Conservation (phyloP, 2,329 filamentous ascomycete genomes). For the Aureobasidium sp. region DNA sequence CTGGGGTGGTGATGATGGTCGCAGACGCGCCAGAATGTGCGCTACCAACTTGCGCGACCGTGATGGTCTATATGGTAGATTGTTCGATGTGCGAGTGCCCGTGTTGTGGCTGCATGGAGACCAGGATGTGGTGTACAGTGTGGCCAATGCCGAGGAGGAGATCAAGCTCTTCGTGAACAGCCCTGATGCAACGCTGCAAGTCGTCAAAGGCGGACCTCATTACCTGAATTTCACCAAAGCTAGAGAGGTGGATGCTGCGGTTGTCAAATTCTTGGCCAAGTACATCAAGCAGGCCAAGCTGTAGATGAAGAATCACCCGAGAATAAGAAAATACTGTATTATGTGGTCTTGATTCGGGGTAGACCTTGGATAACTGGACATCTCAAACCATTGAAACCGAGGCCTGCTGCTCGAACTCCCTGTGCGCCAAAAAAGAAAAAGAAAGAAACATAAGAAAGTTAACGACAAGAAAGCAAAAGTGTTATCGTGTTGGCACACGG, state of each 20-base stretch:
- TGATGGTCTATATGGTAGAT: slow-evolving; percentile 40
- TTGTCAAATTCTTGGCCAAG: slow-evolving; percentile 29
- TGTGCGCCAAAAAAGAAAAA: background rate
- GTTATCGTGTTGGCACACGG: background rate
- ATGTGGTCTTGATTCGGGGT: background rate
- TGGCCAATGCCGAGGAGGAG: slow-evolving; percentile 40
- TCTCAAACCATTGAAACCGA: background rate
- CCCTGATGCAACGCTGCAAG: slow-evolving; percentile 36
- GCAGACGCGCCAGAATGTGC: slow-evolving; percentile 43
- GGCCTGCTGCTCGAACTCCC: background rate
- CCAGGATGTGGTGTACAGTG: slow-evolving; percentile 35
- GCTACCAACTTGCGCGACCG: slow-evolving; percentile 43
- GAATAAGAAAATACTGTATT: background rate
- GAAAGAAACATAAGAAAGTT: background rate
- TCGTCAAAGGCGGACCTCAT: slow-evolving; percentile 43
- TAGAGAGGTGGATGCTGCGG: slow-evolving; percentile 35
- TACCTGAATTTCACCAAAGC: slow-evolving; percentile 44
- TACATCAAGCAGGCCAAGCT: slow-evolving; percentile 17
- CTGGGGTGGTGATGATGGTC: slow-evolving; percentile 45
- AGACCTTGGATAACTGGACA: background rate
- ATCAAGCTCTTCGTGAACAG: slow-evolving; percentile 43
- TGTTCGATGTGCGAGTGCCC: slow-evolving; percentile 44
- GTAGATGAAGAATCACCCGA: background rate
- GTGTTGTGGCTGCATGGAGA: slow-evolving; percentile 46
- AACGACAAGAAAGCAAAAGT: background rate